Evolutionary conservation across 441 rosid genomes (phyloP).

Genomic region (Mallotus repandus): DNA sequence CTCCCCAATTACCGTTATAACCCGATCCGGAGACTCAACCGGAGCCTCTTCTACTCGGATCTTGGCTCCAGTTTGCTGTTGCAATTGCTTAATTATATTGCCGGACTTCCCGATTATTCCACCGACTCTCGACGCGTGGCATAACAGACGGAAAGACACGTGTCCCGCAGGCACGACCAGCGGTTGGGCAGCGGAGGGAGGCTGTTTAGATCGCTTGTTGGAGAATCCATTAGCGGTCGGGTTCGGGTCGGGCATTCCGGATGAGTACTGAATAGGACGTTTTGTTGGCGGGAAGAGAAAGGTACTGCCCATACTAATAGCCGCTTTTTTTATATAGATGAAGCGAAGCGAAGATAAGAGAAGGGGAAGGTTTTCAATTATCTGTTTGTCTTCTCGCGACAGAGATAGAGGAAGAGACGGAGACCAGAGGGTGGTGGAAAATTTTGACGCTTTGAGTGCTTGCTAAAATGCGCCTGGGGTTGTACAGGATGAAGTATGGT

Average conservation of each 20-base stretch:
- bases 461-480: no score
- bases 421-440: no score
- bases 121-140: constrained; percentile 67
- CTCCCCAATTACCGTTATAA: constrained; percentile 54
- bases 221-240: constrained; percentile 40
- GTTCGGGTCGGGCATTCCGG: constrained; percentile 43
- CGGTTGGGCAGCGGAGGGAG: constrained; percentile 2
- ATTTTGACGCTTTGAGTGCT: no score
- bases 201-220: constrained; percentile 23
- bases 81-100: constrained; percentile 66
- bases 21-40: constrained; percentile 58
- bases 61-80: constrained; percentile 66
- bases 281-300: constrained; percentile 43
- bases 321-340: no score
- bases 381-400: no score
- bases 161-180: constrained; percentile 21
- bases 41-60: constrained; percentile 79
- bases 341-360: no score
- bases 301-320: constrained; percentile 39
- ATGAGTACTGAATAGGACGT: constrained; percentile 25
- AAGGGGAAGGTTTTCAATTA: no score
- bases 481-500: no score
- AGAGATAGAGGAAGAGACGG: no score
- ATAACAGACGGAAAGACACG: constrained; percentile 65
- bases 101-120: constrained; percentile 91